Conservation (phyloP, 2,329 filamentous ascomycete genomes). For the Pseudogymnoascus sp. region DNA sequence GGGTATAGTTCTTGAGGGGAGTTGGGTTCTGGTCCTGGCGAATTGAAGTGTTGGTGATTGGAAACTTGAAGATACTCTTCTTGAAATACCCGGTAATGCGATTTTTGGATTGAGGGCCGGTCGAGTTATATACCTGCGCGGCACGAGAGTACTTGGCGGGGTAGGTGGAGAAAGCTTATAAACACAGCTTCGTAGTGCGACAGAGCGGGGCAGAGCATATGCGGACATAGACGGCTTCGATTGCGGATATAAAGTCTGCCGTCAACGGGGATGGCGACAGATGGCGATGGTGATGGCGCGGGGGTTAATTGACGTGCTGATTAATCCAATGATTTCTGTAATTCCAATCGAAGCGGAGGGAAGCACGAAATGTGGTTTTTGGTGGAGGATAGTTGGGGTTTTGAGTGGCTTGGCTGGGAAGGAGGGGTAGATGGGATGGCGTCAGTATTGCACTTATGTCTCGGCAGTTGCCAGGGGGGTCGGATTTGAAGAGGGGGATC, state of each 20-base stretch:
- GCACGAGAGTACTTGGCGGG: neutral
- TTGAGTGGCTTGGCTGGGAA: neutral
- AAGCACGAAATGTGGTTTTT: neutral
- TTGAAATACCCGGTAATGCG: neutral
- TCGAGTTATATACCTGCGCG: neutral
- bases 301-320: neutral
- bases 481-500: neutral
- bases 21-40: neutral
- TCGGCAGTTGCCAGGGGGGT: neutral
- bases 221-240: neutral
- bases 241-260: neutral
- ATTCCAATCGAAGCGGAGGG: neutral
- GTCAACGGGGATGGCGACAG: neutral
- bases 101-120: neutral
- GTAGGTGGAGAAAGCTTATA: slow-evolving; percentile 2
- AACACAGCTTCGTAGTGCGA: neutral
- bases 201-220: neutral
- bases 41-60: neutral
- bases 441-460: neutral
- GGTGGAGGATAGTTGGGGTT: neutral
- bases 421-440: neutral
- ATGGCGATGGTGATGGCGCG: neutral
- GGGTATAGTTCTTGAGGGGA: neutral
- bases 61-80: neutral
- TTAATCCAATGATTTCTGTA: neutral